Percentiles rank a stretch among this genome's conserved stretches.
phyloP scores from a whole-genome alignment of 371 early-diverging fungal genomes.

The Cladochytrium tenue region DNA sequence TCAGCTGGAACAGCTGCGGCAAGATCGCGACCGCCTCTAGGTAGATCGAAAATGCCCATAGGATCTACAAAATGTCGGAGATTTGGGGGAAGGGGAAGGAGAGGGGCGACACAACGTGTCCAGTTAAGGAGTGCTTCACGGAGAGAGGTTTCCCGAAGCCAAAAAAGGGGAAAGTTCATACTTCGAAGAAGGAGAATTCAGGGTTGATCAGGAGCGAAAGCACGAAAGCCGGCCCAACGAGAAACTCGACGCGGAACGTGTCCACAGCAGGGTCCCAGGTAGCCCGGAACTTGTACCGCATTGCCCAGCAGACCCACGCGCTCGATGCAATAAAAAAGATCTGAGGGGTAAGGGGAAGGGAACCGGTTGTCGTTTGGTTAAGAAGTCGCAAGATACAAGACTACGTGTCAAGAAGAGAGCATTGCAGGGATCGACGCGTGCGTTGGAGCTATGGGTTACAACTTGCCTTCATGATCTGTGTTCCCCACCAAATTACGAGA shows the following conservation, averaged over 20 bases:
- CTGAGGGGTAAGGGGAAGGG: constrained; percentile 67
- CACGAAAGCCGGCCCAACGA: constrained; percentile 69
- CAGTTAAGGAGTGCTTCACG: too few species aligned
- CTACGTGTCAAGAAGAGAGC: too few species aligned
- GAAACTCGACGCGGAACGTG: constrained; percentile 85
- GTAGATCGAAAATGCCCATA: constrained; percentile 96
- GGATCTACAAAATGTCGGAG: too few species aligned
- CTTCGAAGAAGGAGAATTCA: constrained; percentile 69
- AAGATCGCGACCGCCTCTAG: constrained; percentile 97
- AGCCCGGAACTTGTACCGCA: constrained; percentile 82
- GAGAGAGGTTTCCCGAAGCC: not conserved
- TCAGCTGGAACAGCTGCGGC: constrained; percentile 96
- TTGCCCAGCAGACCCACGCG: constrained; percentile 87
- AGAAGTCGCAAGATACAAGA: too few species aligned
- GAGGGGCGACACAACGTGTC: too few species aligned
- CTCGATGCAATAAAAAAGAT: constrained; percentile 87
- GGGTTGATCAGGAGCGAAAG: constrained; percentile 74
- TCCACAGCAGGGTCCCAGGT: constrained; percentile 92
- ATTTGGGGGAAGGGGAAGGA: not conserved
- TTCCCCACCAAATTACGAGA: too few species aligned
- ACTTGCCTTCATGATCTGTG: too few species aligned
- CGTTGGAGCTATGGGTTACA: too few species aligned
- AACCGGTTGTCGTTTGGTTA: too few species aligned
- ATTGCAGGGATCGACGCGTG: too few species aligned
- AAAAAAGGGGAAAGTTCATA: constrained; percentile 28